Conservation (phyloP, 1,284 basidiomycete genomes). For the Moesziomyces aphidis region DNA sequence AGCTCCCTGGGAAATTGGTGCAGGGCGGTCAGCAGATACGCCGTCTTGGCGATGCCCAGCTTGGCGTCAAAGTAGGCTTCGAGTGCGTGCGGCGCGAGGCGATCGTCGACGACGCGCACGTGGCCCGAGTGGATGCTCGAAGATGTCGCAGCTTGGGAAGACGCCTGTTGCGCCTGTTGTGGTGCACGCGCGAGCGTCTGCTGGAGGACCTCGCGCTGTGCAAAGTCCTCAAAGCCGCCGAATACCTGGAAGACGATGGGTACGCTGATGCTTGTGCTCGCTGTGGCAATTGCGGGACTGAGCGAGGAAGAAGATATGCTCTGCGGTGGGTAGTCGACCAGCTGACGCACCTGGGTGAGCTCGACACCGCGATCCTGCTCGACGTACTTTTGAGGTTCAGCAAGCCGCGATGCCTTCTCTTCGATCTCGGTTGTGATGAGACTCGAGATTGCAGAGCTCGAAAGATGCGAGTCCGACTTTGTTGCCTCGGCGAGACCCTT, state of each 20-base stretch:
- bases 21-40: constrained; percentile 25
- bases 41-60: constrained; percentile 34
- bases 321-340: constrained; percentile 23
- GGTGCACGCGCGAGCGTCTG: constrained; percentile 18
- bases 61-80: constrained; percentile 39
- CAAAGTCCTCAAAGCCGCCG: constrained; percentile 62
- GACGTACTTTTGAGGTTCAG: constrained; percentile 33
- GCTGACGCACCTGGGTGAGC: constrained; percentile 19
- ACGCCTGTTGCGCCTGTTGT: not conserved
- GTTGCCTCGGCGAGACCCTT: constrained; percentile 17
- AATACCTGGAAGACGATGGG: constrained; percentile 33
- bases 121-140: constrained; percentile 56
- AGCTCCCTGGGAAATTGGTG: constrained; percentile 32
- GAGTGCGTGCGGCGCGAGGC: constrained; percentile 8
- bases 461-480: constrained; percentile 23
- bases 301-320: not conserved
- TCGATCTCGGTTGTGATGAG: constrained; percentile 45
- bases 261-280: constrained; percentile 6
- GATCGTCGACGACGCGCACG: constrained; percentile 19
- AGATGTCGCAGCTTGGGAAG: constrained; percentile 3
- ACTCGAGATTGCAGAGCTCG: constrained; percentile 26
- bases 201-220: constrained; percentile 52
- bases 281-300: constrained; percentile 1
- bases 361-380: constrained; percentile 27
- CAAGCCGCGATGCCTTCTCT: constrained; percentile 39